Conservation (phyloP, 495 filamentous ascomycete species). For the Podospora anserina region DNA sequence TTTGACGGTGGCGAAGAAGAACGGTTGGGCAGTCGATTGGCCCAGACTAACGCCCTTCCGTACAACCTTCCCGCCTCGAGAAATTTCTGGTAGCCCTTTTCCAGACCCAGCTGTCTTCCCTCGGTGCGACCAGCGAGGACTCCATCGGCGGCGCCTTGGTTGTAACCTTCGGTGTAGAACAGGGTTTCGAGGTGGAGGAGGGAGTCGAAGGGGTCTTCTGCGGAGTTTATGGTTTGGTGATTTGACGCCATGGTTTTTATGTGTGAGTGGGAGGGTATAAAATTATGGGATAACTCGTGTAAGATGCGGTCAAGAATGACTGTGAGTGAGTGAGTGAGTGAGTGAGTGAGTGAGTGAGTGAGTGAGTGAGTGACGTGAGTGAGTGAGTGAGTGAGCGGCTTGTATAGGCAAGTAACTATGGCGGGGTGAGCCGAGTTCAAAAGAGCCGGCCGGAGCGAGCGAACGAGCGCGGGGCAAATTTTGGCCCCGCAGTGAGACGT, state of each 20-base stretch:
- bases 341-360: too few species aligned
- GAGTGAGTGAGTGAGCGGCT: not conserved
- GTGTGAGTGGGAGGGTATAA: not conserved
- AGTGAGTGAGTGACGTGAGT: not conserved
- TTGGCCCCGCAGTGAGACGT: conserved; percentile 12
- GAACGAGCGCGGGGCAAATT: conserved; percentile 22
- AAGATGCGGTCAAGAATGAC: too few species aligned
- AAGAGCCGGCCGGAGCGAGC: not conserved
- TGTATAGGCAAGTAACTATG: not conserved
- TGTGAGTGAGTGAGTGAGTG: too few species aligned
- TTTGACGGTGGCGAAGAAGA: not conserved
- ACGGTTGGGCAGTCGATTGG: conserved; percentile 33
- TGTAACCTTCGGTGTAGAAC: conserved; percentile 83
- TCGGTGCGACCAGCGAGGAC: conserved; percentile 76
- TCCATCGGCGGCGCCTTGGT: conserved; percentile 72
- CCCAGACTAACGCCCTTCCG: conserved; percentile 81
- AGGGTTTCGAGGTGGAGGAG: conserved; percentile 75
- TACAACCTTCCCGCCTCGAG: conserved; percentile 72
- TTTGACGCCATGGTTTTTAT: not conserved
- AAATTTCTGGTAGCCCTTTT: conserved; percentile 93
- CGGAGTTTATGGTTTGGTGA: not conserved
- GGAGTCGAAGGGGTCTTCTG: conserved; percentile 61
- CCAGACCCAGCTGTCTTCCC: conserved; percentile 83
- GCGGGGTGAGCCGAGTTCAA: conserved; percentile 4
- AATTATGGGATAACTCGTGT: not conserved